A percentile compares a stretch with the other conserved stretches of the same genome.
Evolutionary conservation across 306 rosid genomes (phyloP).

Genomic region (Benincasa hispida): DNA sequence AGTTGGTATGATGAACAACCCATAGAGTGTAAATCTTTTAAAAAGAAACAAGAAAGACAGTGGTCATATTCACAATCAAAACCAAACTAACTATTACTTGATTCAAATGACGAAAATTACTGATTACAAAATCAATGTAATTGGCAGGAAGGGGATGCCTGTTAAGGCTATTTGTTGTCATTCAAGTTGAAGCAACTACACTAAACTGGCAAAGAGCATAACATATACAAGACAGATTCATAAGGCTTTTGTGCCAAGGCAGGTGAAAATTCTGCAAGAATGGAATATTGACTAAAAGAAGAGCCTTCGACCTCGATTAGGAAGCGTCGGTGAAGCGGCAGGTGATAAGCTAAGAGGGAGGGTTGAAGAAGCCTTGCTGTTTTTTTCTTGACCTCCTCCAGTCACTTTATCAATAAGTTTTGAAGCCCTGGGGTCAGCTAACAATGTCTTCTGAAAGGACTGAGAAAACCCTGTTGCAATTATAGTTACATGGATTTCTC

Average conservation of each 20-base stretch:
- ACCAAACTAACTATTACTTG: neutral
- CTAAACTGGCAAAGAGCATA: neutral
- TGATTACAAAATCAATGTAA: neutral
- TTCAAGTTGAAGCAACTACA: neutral
- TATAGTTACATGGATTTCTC: slow-evolving; percentile 87
- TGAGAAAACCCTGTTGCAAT: slow-evolving; percentile 93
- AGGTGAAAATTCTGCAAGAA: neutral
- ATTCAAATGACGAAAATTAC: neutral
- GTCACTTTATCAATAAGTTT: slow-evolving; percentile 45
- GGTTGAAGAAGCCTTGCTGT: slow-evolving; percentile 32
- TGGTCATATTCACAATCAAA: neutral
- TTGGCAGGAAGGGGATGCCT: neutral
- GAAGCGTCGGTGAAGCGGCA: slow-evolving; percentile 28
- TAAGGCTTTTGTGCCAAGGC: slow-evolving; percentile 25
- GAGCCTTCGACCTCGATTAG: slow-evolving; percentile 57
- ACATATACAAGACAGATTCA: slow-evolving; percentile 3
- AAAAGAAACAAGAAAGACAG: neutral
- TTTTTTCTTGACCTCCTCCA: slow-evolving; percentile 39
- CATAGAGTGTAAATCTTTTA: neutral
- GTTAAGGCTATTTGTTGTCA: neutral
- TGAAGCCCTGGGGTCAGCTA: slow-evolving; percentile 82
- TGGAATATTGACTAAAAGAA: slow-evolving; percentile 35
- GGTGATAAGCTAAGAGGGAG: slow-evolving; percentile 34
- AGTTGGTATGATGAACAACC: neutral
- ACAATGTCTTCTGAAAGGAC: slow-evolving; percentile 74